Base-by-base conservation (phyloP, 108 stramenopile species). In the Stephanodiscus triporus region DNA sequence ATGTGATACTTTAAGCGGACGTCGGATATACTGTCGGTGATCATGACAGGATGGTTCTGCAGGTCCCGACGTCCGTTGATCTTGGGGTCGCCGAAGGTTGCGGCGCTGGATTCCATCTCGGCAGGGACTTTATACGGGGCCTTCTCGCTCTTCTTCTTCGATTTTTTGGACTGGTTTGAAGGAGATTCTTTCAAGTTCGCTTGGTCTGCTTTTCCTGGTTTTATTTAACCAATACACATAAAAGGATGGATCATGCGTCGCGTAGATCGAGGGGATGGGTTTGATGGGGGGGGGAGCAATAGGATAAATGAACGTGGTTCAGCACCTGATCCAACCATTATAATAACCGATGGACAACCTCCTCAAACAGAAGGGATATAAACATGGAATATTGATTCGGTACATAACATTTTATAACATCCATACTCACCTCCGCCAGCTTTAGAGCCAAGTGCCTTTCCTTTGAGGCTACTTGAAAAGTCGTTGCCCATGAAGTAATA, bases 1-100 rank as follows among this genome's bases (percentile, higher is more conserved):
- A 95, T 92, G 70, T 95, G 93, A 82, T 91, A 95, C 27, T 87
- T 89, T 47, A 81, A 83, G 2, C 90, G 86, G 30, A 94, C 92
- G 77, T 94, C 90, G n/a, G 86, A 75, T 40, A 94, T 55, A 30
- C 83, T 88, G 65, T 94, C 90, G 26, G 92, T 94, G 66, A 94
- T 87, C 85, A 91, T 88, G 32, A 94, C 86, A 7, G 76, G 84
- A 43, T 76, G 72, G 38, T 76, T 36, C 32, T 84, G 81, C 29
- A 74, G 66, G 58, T 75, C 70, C 9, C 78, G 71, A 63, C 68
- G 77, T 17, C 64, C 65, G 50, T 70, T 70, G 50, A 78, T 78
- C 65, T 78, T 78, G 65, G 70, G 36, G 54, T 78, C 70, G 13
- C 77, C 77, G 58, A 78, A 70, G 32, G 77, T 72, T 16, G 62